Evolutionary conservation across 345 rosid genomes (phyloP), one percentile per base, ranked within the genome.

Genomic region (Citrus mangshanensis): DNA sequence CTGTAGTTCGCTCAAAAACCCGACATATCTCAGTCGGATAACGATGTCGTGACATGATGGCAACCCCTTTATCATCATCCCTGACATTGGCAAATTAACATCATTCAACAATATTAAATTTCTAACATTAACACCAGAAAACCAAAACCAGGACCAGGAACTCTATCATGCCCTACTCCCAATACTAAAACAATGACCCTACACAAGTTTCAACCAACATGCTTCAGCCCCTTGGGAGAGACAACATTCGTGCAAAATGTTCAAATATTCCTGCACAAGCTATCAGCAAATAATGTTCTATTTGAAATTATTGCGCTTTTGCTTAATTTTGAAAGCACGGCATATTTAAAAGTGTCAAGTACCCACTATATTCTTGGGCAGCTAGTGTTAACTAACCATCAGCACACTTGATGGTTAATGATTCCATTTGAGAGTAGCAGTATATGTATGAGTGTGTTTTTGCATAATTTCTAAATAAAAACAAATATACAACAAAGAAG

Each of bases 11-110:
- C 89, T 91, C 91, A 82, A 94, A 94, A 76, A 85, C 84, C 78
- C 97, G 89, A 81, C 94, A 96, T 62, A 90, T 86, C 85, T 96
- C 98, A 60, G 89, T 88, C 2, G 99, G 99, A 76, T 96, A 96
- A 68, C 87, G 98, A 83, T 96, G 99, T 19, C 99, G 91, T 77
- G 98, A 96, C 99, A 96, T 96, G 68, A 96, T 96, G 25, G 99
- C 97, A 75, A 94, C 74, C 63, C 99, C 99, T 86, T 96, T 94
- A 84, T 94, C 95, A 77, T 96, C 99, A 89, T 96, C 99, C 85
- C 99, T 96, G 88, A 46, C 79, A 79, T 46, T 16, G 28, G 24
- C 24, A 32, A 81, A 38, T 56, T 19, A 19, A 37, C 51, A 54
- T 72, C 18, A 76, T 35, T 70, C 49, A 19, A 68, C 49, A 16